Evolutionary conservation across 495 filamentous ascomycete genomes (phyloP), one percentile per base, ranked within the genome.

Genomic region (Copromyces sp.): DNA sequence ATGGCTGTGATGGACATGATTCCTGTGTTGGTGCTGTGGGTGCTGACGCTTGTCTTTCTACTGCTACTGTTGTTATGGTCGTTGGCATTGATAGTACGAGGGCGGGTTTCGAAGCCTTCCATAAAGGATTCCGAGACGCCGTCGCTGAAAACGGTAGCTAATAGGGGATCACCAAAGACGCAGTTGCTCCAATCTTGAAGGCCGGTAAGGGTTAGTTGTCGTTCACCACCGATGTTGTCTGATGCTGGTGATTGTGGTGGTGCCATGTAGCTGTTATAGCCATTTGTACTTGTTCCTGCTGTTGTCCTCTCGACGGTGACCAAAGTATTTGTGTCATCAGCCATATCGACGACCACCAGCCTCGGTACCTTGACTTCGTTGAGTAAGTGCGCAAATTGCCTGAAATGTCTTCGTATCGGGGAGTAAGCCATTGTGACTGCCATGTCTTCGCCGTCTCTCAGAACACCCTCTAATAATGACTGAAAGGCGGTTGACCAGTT

Each of bases 131-230:
- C 74, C 12, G 80, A 82, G 0, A 83, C 82, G 24, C 80, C 77
- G 14, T 82, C 82, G 65, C 77, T 78, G 74, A 90, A 89, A 6
- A 82, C 83, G 5, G 81, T 81, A 4, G 82, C 83, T 59, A 91
- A 77, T 20, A 88, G 78, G 3, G 88, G 87, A 74, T 91, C 89
- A 40, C 89, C 89, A 75, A 89, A 90, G 12, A 90, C 71, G 69
- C 82, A 84, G 70, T 84, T 84, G 42, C 84, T 85, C 84, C 86
- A 89, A 76, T 86, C 81, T 40, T 75, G 75, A 11, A 85, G 74
- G 16, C 84, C 83, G 8, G 75, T 78, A 24, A 84, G 72, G 3
- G 70, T 68, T 12, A 80, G 53, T 37, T 71, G 12, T 11, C 39
- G 16, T 35, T 45, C 29, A n/a, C 5, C 14, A 12, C 39, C 29